These are phyloP conservation scores for Larix kaempferi DNA, from an alignment of 75 land plant genomes.

Conservation along the genomic window DNA sequence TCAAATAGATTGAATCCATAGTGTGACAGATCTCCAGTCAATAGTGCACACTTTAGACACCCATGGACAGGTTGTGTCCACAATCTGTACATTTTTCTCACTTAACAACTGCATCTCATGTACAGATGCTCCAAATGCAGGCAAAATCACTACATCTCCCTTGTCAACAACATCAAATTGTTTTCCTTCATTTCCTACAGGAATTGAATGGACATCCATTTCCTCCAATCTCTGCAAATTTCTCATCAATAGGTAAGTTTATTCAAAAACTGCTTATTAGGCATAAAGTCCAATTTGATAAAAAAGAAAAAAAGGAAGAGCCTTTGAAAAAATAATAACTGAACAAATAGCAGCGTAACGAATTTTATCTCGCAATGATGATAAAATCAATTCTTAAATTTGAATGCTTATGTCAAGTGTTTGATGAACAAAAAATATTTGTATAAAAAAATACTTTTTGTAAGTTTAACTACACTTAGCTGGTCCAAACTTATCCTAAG, in stretches of 20 bases:
- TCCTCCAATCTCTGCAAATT: conserved; percentile 68
- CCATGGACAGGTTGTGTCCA: conserved; percentile 99
- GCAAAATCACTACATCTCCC: conserved; percentile 89
- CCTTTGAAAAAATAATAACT: background rate
- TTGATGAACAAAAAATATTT: background rate
- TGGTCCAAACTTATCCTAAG: too few species aligned
- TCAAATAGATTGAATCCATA: background rate
- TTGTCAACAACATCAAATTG: conserved; percentile 64
- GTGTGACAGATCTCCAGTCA: background rate
- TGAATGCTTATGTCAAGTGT: background rate
- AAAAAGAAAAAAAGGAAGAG: background rate
- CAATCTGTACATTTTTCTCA: conserved; percentile 85
- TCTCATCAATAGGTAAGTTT: background rate
- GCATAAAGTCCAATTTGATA: background rate
- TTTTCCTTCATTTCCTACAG: conserved; percentile 58
- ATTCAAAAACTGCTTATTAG: background rate
- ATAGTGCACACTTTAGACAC: conserved; percentile 71
- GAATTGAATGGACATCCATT: conserved; percentile 73
- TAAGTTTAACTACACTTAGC: too few species aligned
- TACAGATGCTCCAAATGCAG: conserved; percentile 95
- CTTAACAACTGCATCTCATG: conserved; percentile 77
- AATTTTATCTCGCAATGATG: background rate
- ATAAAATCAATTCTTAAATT: background rate
- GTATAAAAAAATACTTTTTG: background rate
- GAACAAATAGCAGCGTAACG: background rate